Conservation (phyloP, 2,329 filamentous ascomycete genomes). For the Penicillium hordei region DNA sequence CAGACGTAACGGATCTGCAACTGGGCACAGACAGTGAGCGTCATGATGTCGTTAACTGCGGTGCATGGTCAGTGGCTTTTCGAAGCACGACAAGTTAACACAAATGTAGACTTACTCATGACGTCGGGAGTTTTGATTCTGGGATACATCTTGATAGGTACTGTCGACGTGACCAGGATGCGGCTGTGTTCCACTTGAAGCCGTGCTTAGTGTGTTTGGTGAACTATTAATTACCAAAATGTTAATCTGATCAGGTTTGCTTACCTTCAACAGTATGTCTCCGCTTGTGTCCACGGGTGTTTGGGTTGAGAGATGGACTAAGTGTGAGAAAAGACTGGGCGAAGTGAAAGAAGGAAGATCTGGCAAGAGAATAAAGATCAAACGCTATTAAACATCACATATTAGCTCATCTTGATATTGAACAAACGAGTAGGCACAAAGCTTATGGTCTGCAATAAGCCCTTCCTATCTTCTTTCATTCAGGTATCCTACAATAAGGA, state of each 20-base stretch:
- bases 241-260: neutral
- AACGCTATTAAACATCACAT: neutral
- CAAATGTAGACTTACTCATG: neutral
- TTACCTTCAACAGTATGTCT: neutral
- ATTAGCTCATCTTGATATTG: neutral
- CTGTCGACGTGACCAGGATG: neutral
- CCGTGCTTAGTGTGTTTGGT: neutral
- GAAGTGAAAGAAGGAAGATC: neutral
- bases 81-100: neutral
- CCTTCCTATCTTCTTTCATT: neutral
- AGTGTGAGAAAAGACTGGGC: neutral
- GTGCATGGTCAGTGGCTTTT: neutral
- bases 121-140: neutral
- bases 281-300: neutral
- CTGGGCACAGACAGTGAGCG: slow-evolving; percentile 8
- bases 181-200: neutral
- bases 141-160: neutral
- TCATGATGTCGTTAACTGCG: neutral
- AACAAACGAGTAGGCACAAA: neutral
- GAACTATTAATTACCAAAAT: neutral
- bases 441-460: neutral
- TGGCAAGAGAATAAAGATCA: neutral
- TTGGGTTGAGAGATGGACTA: neutral
- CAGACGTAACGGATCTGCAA: slow-evolving; percentile 18
- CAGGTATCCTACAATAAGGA: neutral